Conservation (phyloP, 1,284 basidiomycete species). For the Cutaneotrichosporon daszewskae region DNA sequence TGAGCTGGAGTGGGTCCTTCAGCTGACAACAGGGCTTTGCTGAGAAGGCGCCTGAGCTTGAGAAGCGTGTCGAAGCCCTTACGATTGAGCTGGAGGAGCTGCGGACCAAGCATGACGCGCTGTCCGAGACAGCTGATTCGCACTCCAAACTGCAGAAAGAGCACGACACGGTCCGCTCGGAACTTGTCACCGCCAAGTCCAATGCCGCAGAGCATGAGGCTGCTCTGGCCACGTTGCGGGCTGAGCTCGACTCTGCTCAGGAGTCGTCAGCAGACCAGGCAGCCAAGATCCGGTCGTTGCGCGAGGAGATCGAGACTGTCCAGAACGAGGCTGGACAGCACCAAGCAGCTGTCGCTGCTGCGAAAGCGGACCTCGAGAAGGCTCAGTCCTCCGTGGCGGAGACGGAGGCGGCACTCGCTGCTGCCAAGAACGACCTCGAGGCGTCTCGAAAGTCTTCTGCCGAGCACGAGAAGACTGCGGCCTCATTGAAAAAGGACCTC, state of each 20-base stretch:
- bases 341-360: neutral
- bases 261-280: neutral
- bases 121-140: slow-evolving; percentile 7
- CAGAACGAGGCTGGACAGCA: slow-evolving; percentile 1
- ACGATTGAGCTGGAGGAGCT: slow-evolving; percentile 3
- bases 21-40: slow-evolving; percentile 8
- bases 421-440: neutral
- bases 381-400: neutral
- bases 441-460: neutral
- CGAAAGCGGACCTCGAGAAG: neutral
- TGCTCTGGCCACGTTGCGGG: slow-evolving; percentile 6
- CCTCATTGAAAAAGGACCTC: neutral
- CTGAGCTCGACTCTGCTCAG: slow-evolving; percentile 11
- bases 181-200: slow-evolving; percentile 2
- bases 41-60: slow-evolving; percentile 5
- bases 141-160: slow-evolving; percentile 22
- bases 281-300: neutral
- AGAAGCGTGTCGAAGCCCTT: slow-evolving; percentile 1
- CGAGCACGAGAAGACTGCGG: neutral
- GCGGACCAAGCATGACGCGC: slow-evolving; percentile 5
- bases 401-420: neutral
- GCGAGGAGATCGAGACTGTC: neutral
- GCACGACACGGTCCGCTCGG: slow-evolving; percentile 2
- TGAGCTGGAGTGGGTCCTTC: slow-evolving; percentile 1
- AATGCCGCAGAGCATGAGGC: slow-evolving; percentile 8